Percentiles rank a stretch among this genome's conserved stretches.
phyloP scores from a whole-genome alignment of 1,284 basidiomycete genomes.

The Ustilago nuda region DNA sequence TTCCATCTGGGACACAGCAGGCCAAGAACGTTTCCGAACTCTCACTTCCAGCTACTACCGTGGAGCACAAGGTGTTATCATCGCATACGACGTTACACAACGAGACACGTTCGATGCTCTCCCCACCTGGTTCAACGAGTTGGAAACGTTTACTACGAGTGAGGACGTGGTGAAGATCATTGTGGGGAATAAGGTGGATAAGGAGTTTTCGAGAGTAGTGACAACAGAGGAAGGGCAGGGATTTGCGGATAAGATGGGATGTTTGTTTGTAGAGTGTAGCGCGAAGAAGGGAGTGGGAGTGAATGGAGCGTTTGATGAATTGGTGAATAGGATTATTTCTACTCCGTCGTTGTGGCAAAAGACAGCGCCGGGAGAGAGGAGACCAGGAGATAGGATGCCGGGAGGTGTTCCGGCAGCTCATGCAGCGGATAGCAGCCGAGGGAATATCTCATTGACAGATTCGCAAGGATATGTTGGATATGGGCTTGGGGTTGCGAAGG shows the following conservation, averaged over 20 bases:
- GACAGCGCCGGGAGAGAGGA: conserved; percentile 53
- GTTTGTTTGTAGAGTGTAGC: conserved; percentile 83
- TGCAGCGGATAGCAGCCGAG: conserved; percentile 54
- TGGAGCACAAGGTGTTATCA: conserved; percentile 91
- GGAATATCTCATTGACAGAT: conserved; percentile 55
- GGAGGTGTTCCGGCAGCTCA: conserved; percentile 63
- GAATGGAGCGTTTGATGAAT: conserved; percentile 65
- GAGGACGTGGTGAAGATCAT: conserved; percentile 90
- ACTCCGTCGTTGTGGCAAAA: conserved; percentile 64
- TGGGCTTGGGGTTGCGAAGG: conserved; percentile 48
- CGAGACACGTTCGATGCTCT: conserved; percentile 91
- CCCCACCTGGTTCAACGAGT: conserved; percentile 90
- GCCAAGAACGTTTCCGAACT: conserved; percentile 74
- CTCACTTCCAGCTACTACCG: conserved; percentile 92
- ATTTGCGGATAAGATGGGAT: conserved; percentile 84
- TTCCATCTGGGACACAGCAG: conserved; percentile 73
- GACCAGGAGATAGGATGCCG: conserved; percentile 67
- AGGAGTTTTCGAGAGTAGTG: conserved; percentile 87
- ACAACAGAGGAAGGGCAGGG: conserved; percentile 80
- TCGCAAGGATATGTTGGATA: conserved; percentile 53
- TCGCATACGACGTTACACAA: conserved; percentile 94
- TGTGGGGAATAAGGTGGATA: conserved; percentile 94
- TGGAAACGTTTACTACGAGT: conserved; percentile 84
- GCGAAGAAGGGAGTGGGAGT: conserved; percentile 66
- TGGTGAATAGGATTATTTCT: conserved; percentile 65